Percentiles rank a stretch among this genome's conserved stretches.
Evolutionary conservation across 129 eudicot species (phyloP).

Genomic region (Pittosporum tobira): DNA sequence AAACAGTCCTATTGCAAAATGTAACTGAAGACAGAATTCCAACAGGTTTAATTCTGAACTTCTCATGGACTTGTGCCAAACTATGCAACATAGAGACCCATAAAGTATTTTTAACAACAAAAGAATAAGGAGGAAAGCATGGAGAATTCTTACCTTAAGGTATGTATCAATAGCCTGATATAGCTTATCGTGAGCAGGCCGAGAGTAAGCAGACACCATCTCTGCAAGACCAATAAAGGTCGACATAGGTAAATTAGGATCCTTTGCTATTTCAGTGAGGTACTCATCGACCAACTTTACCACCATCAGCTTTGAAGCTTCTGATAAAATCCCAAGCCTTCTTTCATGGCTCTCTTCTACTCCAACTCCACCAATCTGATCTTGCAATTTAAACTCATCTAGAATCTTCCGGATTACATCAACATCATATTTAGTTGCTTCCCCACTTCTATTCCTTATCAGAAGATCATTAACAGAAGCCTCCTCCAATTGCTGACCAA

Average conservation of each 20-base stretch:
- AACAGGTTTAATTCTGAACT: not conserved
- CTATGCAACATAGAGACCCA: not conserved
- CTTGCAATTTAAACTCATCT: conserved; percentile 53
- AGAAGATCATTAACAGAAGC: conserved; percentile 73
- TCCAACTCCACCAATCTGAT: conserved; percentile 32
- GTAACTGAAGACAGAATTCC: not conserved
- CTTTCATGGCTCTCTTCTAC: conserved; percentile 37
- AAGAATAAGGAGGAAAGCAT: not conserved
- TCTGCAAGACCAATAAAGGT: conserved; percentile 65
- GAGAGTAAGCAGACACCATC: conserved; percentile 51
- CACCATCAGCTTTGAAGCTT: conserved; percentile 92
- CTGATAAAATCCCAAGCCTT: conserved; percentile 63
- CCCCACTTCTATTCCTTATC: conserved; percentile 41
- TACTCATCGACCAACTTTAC: conserved; percentile 73
- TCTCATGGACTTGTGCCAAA: not conserved
- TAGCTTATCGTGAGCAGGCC: conserved; percentile 76
- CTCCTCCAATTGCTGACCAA: conserved; percentile 83
- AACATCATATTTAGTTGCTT: conserved; percentile 48
- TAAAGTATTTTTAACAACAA: not conserved
- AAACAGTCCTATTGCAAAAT: not conserved
- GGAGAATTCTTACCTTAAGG: conserved; percentile 53
- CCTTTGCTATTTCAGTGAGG: conserved; percentile 82
- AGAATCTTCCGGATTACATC: conserved; percentile 42
- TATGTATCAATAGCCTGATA: conserved; percentile 88
- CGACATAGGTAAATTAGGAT: conserved; percentile 59